A percentile compares a stretch with the other conserved stretches of the same genome.
These are phyloP conservation scores for Vinca minor DNA, from an alignment of 257 asterid species.

Conservation along the genomic window DNA sequence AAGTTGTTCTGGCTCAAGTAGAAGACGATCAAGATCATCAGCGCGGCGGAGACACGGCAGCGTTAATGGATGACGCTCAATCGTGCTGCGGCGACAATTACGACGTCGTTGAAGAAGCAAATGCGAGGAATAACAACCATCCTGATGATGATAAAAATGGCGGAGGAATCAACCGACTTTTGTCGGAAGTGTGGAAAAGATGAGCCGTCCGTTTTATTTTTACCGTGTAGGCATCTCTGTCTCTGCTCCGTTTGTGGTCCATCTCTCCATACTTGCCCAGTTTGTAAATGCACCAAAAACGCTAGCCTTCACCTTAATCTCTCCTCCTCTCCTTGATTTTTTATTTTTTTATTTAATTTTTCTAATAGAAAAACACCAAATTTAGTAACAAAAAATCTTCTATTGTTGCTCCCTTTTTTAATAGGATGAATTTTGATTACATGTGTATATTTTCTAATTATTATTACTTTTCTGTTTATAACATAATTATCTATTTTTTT, in stretches of 20 bases:
- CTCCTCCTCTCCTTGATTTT: conserved; percentile 14
- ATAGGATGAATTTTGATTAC: too few species aligned
- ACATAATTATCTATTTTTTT: too few species aligned
- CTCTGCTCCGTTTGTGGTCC: conserved; percentile 61
- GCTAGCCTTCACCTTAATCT: conserved; percentile 62
- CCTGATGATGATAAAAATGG: background rate
- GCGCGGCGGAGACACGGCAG: background rate
- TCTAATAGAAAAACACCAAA: background rate
- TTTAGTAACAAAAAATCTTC: too few species aligned
- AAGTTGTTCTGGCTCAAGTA: conserved; percentile 20
- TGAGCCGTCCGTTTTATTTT: conserved; percentile 62
- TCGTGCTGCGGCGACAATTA: conserved; percentile 29
- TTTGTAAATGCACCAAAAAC: conserved; percentile 48
- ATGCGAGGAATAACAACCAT: too few species aligned
- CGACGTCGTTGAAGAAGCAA: background rate
- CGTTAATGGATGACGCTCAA: conserved; percentile 19
- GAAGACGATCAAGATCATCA: conserved; percentile 10
- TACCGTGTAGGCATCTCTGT: conserved; percentile 89
- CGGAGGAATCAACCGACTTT: too few species aligned
- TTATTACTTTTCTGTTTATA: too few species aligned
- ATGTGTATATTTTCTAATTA: too few species aligned
- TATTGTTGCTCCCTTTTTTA: too few species aligned
- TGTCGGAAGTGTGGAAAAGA: conserved; percentile 68
- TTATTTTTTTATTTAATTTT: too few species aligned
- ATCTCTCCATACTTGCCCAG: conserved; percentile 54